Conservation (phyloP, 2,329 filamentous ascomycete species). For the Penicillium sclerotigenum region DNA sequence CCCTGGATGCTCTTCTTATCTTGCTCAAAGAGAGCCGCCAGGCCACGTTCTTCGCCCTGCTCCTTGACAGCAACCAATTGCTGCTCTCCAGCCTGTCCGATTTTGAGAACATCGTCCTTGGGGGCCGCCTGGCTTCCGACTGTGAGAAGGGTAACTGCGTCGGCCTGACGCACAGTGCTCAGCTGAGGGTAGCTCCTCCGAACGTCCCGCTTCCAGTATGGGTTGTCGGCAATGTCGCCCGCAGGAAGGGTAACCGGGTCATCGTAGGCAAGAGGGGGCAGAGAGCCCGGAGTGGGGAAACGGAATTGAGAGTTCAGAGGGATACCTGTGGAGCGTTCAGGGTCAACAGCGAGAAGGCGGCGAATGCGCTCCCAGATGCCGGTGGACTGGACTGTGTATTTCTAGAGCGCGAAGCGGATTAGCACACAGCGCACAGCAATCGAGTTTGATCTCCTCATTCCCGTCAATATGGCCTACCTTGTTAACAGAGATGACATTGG, state of each 20-base stretch:
- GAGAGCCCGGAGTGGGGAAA: slow-evolving; percentile 72
- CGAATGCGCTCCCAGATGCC: slow-evolving; percentile 87
- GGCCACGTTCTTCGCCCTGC: slow-evolving; percentile 66
- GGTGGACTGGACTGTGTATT: slow-evolving; percentile 89
- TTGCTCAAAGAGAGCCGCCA: slow-evolving; percentile 72
- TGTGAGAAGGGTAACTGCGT: slow-evolving; percentile 78
- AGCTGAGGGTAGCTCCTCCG: slow-evolving; percentile 78
- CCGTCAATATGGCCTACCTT: slow-evolving; percentile 29
- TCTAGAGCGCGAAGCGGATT: slow-evolving; percentile 53
- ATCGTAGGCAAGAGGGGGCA: slow-evolving; percentile 69
- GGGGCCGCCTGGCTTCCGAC: slow-evolving; percentile 79
- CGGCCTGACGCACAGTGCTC: slow-evolving; percentile 76
- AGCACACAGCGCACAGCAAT: not conserved
- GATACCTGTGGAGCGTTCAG: slow-evolving; percentile 84
- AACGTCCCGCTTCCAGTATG: slow-evolving; percentile 92
- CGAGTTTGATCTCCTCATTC: not conserved
- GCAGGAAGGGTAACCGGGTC: slow-evolving; percentile 83
- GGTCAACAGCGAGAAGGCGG: slow-evolving; percentile 73
- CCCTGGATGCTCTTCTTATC: slow-evolving; percentile 53
- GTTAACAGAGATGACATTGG: slow-evolving; percentile 36
- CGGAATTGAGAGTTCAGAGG: slow-evolving; percentile 92
- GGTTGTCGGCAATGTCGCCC: slow-evolving; percentile 83
- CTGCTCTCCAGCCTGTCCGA: slow-evolving; percentile 69
- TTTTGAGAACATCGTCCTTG: slow-evolving; percentile 70
- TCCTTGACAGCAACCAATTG: slow-evolving; percentile 74